phyloP scores from a whole-genome alignment of 768 basidiomycete genomes.

The Chalciporus chontae region DNA sequence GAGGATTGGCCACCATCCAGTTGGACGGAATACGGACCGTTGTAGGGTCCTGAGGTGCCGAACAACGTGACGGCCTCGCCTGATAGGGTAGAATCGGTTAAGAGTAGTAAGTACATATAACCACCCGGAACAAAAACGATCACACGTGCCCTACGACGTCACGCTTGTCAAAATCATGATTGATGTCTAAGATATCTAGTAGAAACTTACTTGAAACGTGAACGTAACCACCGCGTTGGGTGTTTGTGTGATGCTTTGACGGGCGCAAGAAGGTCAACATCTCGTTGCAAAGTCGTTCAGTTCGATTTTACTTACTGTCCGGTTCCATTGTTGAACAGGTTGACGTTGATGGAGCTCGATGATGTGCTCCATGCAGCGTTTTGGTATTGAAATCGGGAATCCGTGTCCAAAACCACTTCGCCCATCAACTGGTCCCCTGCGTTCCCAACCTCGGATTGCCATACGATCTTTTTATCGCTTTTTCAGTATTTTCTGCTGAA shows the following conservation, averaged over 20 bases:
- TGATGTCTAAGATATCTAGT: neutral
- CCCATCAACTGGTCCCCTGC: slow-evolving; percentile 11
- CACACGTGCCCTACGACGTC: slow-evolving; percentile 22
- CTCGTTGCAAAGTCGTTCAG: neutral
- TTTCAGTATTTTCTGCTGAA: neutral
- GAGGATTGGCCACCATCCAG: slow-evolving; percentile 28
- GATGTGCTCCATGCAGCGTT: slow-evolving; percentile 34
- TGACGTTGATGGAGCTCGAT: slow-evolving; percentile 27
- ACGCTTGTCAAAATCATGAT: slow-evolving; percentile 1
- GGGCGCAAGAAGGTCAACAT: slow-evolving; percentile 3
- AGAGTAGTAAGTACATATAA: too few relatives aligned
- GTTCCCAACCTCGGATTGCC: slow-evolving; percentile 27
- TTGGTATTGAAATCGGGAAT: slow-evolving; percentile 37
- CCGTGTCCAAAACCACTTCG: slow-evolving; percentile 31
- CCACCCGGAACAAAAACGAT: neutral
- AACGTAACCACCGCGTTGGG: slow-evolving; percentile 32
- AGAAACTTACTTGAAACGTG: slow-evolving; percentile 37
- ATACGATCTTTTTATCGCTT: slow-evolving; percentile 18
- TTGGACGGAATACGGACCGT: slow-evolving; percentile 34
- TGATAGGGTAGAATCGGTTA: slow-evolving; percentile 7
- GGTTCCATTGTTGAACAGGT: slow-evolving; percentile 40
- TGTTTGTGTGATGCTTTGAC: slow-evolving; percentile 32
- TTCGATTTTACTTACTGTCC: slow-evolving; percentile 34
- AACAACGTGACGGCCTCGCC: slow-evolving; percentile 45
- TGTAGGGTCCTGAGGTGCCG: slow-evolving; percentile 38